phyloP scores from a whole-genome alignment of 257 asterid genomes.

The Nyctanthes arbortristis region DNA sequence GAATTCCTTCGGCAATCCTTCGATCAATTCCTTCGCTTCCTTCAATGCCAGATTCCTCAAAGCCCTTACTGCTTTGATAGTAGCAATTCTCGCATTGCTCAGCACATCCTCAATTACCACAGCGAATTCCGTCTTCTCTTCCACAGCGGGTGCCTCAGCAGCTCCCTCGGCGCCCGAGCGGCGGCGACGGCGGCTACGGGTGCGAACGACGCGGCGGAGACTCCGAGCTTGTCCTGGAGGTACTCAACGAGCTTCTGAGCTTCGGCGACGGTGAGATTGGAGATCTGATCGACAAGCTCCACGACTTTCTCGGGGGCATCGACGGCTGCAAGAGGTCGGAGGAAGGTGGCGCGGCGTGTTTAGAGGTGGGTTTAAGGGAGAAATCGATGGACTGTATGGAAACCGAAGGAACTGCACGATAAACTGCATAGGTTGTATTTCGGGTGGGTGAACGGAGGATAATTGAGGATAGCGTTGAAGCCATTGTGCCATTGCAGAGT shows the following conservation, averaged over 20 bases:
- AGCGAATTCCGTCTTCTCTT: slow-evolving; percentile 93
- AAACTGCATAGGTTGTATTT: slow-evolving; percentile 30
- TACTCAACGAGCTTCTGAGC: slow-evolving; percentile 97
- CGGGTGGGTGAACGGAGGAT: slow-evolving; percentile 44
- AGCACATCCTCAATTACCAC: slow-evolving; percentile 91
- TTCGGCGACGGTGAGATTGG: slow-evolving; percentile 75
- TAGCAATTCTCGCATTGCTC: slow-evolving; percentile 68
- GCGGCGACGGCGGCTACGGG: slow-evolving; percentile 66
- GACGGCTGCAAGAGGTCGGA: slow-evolving; percentile 71
- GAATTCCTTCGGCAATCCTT: slow-evolving; percentile 91
- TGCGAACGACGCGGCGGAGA: slow-evolving; percentile 85
- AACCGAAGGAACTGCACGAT: slow-evolving; percentile 24
- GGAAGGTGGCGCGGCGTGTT: slow-evolving; percentile 39
- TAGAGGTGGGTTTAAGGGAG: slow-evolving; percentile 36
- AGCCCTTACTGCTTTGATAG: slow-evolving; percentile 91
- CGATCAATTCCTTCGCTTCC: slow-evolving; percentile 90
- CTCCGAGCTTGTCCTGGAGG: slow-evolving; percentile 94
- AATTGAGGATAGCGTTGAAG: slow-evolving; percentile 60
- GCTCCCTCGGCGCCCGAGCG: slow-evolving; percentile 31
- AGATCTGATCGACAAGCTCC: slow-evolving; percentile 78
- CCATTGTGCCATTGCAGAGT: slow-evolving; percentile 44
- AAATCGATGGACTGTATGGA: slow-evolving; percentile 35
- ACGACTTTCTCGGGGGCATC: slow-evolving; percentile 89
- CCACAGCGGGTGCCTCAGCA: slow-evolving; percentile 56
- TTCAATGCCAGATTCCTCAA: slow-evolving; percentile 76